Evolutionary conservation across 2,329 filamentous ascomycete species (phyloP).

Genomic region (Eurotiales sp.): DNA sequence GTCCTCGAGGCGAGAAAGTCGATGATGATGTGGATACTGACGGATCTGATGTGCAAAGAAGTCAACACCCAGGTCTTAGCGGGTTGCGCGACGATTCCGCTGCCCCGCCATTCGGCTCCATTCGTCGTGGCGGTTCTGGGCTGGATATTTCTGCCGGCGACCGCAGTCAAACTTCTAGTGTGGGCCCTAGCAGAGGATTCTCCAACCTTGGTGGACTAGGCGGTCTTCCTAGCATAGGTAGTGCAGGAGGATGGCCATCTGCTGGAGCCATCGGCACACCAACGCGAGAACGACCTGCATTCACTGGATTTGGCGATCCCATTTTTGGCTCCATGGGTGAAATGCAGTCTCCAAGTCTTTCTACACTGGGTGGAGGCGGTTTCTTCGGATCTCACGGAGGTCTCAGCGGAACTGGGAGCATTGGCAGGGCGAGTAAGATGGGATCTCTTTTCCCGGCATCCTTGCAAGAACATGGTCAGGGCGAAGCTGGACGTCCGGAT

Average conservation of each 20-base stretch:
- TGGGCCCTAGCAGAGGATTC: constrained; percentile 69
- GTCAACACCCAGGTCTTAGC: constrained; percentile 50
- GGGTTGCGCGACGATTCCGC: constrained; percentile 50
- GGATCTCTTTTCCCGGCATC: constrained; percentile 81
- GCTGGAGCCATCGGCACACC: constrained; percentile 74
- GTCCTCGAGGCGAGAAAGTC: constrained; percentile 71
- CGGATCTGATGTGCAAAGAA: constrained; percentile 51
- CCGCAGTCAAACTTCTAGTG: constrained; percentile 88
- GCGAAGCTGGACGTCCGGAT: constrained; percentile 58
- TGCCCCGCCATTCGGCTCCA: constrained; percentile 51
- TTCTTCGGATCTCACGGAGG: constrained; percentile 62
- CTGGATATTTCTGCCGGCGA: constrained; percentile 66
- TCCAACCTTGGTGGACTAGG: constrained; percentile 53
- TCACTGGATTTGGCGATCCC: constrained; percentile 53
- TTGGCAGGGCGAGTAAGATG: constrained; percentile 75
- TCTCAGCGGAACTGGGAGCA: constrained; percentile 58
- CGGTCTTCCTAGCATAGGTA: constrained; percentile 53
- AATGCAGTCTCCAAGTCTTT: constrained; percentile 53
- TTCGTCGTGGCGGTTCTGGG: constrained; percentile 52
- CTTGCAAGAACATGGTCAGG: constrained; percentile 88
- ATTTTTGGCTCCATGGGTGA: constrained; percentile 76
- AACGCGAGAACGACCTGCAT: constrained; percentile 52
- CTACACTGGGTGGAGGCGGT: constrained; percentile 39
- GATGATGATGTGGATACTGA: constrained; percentile 60
- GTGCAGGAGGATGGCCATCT: constrained; percentile 47